Evolutionary conservation across 2,329 filamentous ascomycete genomes (phyloP), one percentile per base, ranked within the genome.

Genomic region (Metarhizium rileyi): DNA sequence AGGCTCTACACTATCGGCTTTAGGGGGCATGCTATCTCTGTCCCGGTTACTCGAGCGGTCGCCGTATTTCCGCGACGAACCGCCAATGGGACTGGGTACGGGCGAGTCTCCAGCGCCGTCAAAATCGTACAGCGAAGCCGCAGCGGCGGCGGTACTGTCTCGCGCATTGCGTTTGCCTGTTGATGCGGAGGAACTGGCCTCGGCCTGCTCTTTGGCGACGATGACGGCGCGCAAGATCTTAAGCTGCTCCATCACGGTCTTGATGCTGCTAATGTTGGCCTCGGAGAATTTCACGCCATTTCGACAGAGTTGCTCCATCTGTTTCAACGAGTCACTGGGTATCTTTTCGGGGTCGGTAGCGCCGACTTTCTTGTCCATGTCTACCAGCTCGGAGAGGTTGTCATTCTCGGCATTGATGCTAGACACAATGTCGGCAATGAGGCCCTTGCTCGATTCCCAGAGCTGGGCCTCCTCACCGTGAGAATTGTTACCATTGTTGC

Each of bases 1-100:
- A 1, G 77, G 77, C 61, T 79, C 76, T 28, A 73, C 76, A 59
- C 76, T 80, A 53, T 79, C 77, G 8, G 73, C 70, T 56, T 79
- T 78, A 44, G 73, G 71, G 1, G 77, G 75, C 14, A 76, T 70
- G 51, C 77, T 80, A 55, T 78, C 76, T 26, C 75, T 68, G 44
- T 72, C 67, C 3, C 65, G 63, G 27, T 70, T 68, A 53, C 66
- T 72, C 53, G 50, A 58, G 55, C 61, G 58, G 55, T 63, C 66
- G 9, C 67, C 67, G 33, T 65, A 62, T 47, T 70, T 70, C 40
- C 63, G 57, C 45, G 59, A 63, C 8, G 63, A 61, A 47, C 56
- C 61, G 30, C 62, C 66, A 20, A 70, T 64, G 9, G 70, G 69
- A 52, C 70, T 73, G 3, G 71, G 71, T 4, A 73, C 66, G 4